These are phyloP conservation scores for Calocera cornea DNA, from an alignment of 768 basidiomycete species.

Conservation along the genomic window DNA sequence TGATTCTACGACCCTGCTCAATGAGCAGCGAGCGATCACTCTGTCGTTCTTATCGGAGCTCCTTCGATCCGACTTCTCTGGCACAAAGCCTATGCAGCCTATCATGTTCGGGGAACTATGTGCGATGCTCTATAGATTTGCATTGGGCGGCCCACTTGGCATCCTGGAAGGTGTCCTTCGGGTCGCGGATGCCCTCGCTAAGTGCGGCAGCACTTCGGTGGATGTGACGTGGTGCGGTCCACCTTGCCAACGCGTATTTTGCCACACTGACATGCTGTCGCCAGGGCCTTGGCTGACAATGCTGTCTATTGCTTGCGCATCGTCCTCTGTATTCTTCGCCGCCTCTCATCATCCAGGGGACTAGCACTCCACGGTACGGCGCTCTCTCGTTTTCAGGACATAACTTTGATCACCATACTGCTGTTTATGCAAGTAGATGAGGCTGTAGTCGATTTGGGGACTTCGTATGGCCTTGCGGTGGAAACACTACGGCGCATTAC, in stretches of 20 bases:
- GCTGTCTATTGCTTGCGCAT: not conserved
- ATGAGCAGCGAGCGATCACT: conserved; percentile 36
- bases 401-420: not conserved
- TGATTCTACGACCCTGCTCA: conserved; percentile 55
- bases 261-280: not conserved
- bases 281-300: conserved; percentile 11
- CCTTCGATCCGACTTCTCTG: conserved; percentile 68
- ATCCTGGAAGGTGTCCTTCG: conserved; percentile 41
- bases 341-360: not conserved
- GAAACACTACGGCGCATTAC: not conserved
- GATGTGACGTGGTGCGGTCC: conserved; percentile 14
- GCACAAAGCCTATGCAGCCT: conserved; percentile 65
- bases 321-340: not conserved
- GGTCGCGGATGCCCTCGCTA: conserved; percentile 53
- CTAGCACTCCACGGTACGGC: not conserved
- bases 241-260: not conserved
- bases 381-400: not conserved
- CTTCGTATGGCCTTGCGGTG: not conserved
- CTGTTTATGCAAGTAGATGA: not conserved
- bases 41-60: conserved; percentile 24
- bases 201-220: conserved; percentile 36
- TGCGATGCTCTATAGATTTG: conserved; percentile 76
- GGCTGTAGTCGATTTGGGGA: not conserved
- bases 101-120: conserved; percentile 82
- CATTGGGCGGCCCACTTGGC: conserved; percentile 64